phyloP scores from a whole-genome alignment of 176 grass and related monocot genomes.

The Luzula sylvatica region DNA sequence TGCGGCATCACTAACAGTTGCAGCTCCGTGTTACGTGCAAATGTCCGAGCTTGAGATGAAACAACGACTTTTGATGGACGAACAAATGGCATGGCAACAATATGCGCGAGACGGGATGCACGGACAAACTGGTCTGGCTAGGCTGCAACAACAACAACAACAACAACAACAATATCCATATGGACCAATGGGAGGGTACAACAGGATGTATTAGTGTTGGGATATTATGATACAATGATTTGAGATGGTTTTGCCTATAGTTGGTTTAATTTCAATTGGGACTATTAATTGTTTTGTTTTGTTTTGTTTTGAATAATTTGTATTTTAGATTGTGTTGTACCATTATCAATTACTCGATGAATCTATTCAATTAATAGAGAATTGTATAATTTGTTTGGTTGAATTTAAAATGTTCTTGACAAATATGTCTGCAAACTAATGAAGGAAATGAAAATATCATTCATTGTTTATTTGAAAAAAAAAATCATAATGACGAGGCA shows the following conservation, averaged over 20 bases:
- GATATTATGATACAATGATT: conserved; percentile 11
- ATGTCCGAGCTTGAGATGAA: conserved; percentile 82
- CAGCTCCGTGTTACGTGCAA: conserved; percentile 69
- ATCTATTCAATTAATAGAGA: conserved; percentile 20
- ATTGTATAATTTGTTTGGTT: background rate
- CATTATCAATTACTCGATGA: background rate
- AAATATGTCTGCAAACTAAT: background rate
- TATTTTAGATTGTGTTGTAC: conserved; percentile 7
- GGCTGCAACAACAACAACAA: conserved; percentile 33
- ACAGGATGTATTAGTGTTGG: conserved; percentile 18
- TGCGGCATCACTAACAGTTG: conserved; percentile 36
- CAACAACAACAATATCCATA: conserved; percentile 27
- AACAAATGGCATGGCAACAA: conserved; percentile 51
- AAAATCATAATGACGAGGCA: background rate
- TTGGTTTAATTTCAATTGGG: background rate
- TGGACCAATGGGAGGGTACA: conserved; percentile 7
- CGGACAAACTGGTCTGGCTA: conserved; percentile 25
- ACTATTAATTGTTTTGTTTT: too few relatives aligned
- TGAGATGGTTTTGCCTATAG: conserved; percentile 10
- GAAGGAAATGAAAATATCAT: too few relatives aligned
- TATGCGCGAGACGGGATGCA: conserved; percentile 45
- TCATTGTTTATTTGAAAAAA: background rate
- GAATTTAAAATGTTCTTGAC: too few relatives aligned
- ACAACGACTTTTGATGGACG: conserved; percentile 40
- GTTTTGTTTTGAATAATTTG: conserved; percentile 2